These are phyloP conservation scores for Isabelozyma gotoi DNA, from an alignment of 805 yeast genomes.

Conservation along the genomic window DNA sequence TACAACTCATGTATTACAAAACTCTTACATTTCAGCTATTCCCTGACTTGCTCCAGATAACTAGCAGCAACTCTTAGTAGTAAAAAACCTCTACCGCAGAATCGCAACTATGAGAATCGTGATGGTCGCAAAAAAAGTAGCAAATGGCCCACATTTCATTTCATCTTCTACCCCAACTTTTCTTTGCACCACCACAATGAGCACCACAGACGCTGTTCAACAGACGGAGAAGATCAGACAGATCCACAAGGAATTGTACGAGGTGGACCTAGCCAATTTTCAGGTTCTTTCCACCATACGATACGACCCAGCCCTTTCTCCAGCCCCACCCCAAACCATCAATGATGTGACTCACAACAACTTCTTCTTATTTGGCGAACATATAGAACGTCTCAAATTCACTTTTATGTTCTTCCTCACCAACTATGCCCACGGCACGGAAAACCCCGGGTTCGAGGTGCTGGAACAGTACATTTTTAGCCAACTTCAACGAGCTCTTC, in stretches of 20 bases:
- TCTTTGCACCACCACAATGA: too few relatives aligned
- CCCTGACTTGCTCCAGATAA: too few relatives aligned
- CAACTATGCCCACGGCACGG: constrained; percentile 5
- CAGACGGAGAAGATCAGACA: background rate
- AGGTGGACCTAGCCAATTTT: constrained; percentile 32
- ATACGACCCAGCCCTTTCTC: constrained; percentile 61
- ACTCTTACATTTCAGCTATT: too few relatives aligned
- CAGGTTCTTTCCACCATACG: constrained; percentile 70
- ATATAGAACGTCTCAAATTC: constrained; percentile 56
- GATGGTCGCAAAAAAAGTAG: background rate
- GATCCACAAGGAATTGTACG: constrained; percentile 8
- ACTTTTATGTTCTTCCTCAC: constrained; percentile 51
- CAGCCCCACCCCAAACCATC: constrained; percentile 22
- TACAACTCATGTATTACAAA: too few relatives aligned
- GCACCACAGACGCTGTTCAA: background rate
- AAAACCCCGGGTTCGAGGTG: constrained; percentile 34
- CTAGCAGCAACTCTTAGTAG: too few relatives aligned
- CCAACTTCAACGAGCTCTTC: constrained; percentile 27
- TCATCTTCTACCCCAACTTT: too few relatives aligned
- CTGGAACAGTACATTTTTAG: constrained; percentile 41
- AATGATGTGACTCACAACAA: constrained; percentile 23
- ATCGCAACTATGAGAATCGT: too few relatives aligned
- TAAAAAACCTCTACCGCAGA: too few relatives aligned
- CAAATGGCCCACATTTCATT: background rate
- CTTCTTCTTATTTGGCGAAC: constrained; percentile 67